These are phyloP conservation scores for Apiospora sp. DNA, from an alignment of 2,329 filamentous ascomycete genomes.

Conservation along the genomic window DNA sequence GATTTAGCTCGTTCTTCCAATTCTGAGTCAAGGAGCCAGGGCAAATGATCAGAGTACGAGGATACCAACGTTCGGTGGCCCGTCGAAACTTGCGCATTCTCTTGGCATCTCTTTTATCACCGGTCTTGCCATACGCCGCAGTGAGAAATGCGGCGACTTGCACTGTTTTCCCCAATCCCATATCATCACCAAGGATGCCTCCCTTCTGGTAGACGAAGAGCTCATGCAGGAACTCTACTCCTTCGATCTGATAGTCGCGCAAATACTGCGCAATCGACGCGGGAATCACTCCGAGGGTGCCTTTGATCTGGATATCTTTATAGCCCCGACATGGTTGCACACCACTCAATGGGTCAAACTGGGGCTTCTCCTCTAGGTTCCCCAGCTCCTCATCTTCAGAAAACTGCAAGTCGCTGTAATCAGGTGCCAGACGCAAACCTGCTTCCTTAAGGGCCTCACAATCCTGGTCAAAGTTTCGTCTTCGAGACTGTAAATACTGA, in stretches of 20 bases:
- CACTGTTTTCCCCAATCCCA: conserved; percentile 97
- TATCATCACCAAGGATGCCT: conserved; percentile 92
- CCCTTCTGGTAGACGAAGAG: conserved; percentile 92
- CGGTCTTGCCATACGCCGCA: conserved; percentile 92
- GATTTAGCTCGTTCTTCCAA: conserved; percentile 84
- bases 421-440: conserved; percentile 79
- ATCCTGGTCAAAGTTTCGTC: conserved; percentile 70
- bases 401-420: conserved; percentile 78
- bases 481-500: conserved; percentile 74
- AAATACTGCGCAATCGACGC: conserved; percentile 91
- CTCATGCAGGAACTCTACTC: conserved; percentile 84
- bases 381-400: conserved; percentile 72
- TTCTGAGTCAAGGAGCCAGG: conserved; percentile 89
- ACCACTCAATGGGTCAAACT: conserved; percentile 62
- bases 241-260: conserved; percentile 88
- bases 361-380: conserved; percentile 72
- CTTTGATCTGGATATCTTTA: conserved; percentile 76
- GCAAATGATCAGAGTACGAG: conserved; percentile 83
- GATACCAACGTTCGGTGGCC: conserved; percentile 75
- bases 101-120: conserved; percentile 84
- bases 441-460: conserved; percentile 62
- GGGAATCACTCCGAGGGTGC: conserved; percentile 83
- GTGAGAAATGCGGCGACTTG: conserved; percentile 94
- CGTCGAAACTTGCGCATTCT: conserved; percentile 87
- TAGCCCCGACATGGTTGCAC: conserved; percentile 74